Evolutionary conservation across 2,329 filamentous ascomycete genomes (phyloP).

Genomic region (Raffaelea ambrosiae): DNA sequence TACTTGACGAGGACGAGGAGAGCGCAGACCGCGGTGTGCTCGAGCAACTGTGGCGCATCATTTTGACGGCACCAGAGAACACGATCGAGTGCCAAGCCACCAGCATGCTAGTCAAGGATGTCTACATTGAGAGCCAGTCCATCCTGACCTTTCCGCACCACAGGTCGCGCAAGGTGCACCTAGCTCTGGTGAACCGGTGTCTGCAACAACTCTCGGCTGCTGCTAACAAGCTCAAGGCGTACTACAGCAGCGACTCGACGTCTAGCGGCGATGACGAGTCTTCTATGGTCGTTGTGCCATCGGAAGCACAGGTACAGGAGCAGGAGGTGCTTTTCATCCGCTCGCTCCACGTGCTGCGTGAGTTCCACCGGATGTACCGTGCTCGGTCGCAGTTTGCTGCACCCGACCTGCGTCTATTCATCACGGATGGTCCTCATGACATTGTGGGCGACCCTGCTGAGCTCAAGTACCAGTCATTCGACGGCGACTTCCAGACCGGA

Average conservation of each 20-base stretch:
- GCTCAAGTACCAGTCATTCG: slow-evolving; percentile 67
- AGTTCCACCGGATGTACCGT: slow-evolving; percentile 59
- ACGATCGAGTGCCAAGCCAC: slow-evolving; percentile 63
- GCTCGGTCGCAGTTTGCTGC: slow-evolving; percentile 50
- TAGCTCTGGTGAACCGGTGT: slow-evolving; percentile 65
- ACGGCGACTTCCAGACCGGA: slow-evolving; percentile 49
- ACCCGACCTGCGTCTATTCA: slow-evolving; percentile 46
- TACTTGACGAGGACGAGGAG: slow-evolving; percentile 40
- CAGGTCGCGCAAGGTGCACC: slow-evolving; percentile 51
- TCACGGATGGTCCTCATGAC: slow-evolving; percentile 40
- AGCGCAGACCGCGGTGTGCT: slow-evolving; percentile 43
- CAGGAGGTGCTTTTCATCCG: slow-evolving; percentile 59
- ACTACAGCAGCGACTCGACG: slow-evolving; percentile 26
- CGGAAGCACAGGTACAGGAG: slow-evolving; percentile 37
- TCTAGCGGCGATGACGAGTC: slow-evolving; percentile 37
- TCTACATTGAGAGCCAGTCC: slow-evolving; percentile 55
- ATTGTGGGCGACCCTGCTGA: slow-evolving; percentile 56
- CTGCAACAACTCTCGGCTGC: slow-evolving; percentile 59
- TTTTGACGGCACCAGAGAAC: slow-evolving; percentile 57
- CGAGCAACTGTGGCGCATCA: slow-evolving; percentile 77
- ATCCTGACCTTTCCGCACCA: slow-evolving; percentile 40
- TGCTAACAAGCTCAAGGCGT: slow-evolving; percentile 46
- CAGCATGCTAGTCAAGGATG: slow-evolving; percentile 56
- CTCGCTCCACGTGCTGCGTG: slow-evolving; percentile 58
- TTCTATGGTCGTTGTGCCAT: slow-evolving; percentile 40